These are phyloP conservation scores for Ophiostoma ulmi DNA, from an alignment of 2,329 filamentous ascomycete species.

Conservation along the genomic window DNA sequence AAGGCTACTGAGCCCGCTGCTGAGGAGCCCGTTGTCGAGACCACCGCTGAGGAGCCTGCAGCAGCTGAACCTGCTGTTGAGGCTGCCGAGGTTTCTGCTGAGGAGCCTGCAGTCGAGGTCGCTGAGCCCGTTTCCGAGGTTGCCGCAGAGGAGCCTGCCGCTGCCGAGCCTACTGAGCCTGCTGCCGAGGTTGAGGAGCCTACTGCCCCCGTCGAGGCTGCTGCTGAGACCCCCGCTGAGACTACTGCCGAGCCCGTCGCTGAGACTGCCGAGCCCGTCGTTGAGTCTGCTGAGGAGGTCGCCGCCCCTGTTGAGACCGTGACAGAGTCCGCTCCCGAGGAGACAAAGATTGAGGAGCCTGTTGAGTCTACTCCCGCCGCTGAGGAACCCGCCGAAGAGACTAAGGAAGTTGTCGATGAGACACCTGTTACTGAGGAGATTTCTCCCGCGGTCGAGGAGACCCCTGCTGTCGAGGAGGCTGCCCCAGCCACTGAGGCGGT, in stretches of 20 bases:
- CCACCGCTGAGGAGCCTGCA: background rate
- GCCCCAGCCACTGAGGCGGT: background rate
- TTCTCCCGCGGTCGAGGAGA: no score
- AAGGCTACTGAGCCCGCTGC: background rate
- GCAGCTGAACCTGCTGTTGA: background rate
- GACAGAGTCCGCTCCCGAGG: background rate
- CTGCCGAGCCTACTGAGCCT: no score
- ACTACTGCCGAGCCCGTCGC: conserved; percentile 26
- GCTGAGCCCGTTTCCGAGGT: no score
- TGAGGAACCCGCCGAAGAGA: background rate
- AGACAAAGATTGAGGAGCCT: conserved; percentile 23
- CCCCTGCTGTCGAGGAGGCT: no score
- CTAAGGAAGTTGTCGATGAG: background rate
- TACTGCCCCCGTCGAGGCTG: background rate
- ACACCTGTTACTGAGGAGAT: background rate
- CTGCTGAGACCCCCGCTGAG: conserved; percentile 16
- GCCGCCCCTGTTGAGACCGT: conserved; percentile 7
- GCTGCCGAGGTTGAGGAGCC: no score
- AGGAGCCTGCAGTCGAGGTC: background rate
- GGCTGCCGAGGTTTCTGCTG: background rate
- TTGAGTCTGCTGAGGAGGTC: no score
- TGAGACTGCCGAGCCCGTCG: conserved; percentile 19
- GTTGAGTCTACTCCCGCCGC: background rate
- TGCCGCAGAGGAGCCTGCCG: no score
- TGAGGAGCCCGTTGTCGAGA: conserved; percentile 3